A percentile compares a stretch with the other conserved stretches of the same genome.
These are phyloP conservation scores for Elsinoe australis DNA, from an alignment of 2,329 filamentous ascomycete genomes.

Conservation along the genomic window DNA sequence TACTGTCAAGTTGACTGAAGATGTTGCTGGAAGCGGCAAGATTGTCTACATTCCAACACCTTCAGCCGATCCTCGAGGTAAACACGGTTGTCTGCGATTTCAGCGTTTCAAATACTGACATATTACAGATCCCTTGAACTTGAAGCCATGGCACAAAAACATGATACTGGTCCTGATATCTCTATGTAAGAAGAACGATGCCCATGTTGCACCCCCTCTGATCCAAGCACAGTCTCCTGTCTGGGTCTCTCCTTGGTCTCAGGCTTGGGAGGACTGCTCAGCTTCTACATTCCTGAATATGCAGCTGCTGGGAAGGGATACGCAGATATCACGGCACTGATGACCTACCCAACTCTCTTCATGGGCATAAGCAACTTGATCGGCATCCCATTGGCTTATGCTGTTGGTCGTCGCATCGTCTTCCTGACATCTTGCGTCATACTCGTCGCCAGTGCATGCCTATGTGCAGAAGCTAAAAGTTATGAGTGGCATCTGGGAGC, in stretches of 20 bases:
- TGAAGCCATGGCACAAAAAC: slow-evolving; percentile 19
- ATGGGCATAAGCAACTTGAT: slow-evolving; percentile 31
- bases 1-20: background rate
- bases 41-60: slow-evolving; percentile 18
- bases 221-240: background rate
- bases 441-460: slow-evolving; percentile 25
- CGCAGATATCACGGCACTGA: slow-evolving; percentile 19
- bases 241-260: background rate
- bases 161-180: slow-evolving; percentile 18
- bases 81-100: background rate
- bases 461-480: slow-evolving; percentile 23
- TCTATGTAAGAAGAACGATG: slow-evolving; percentile 2
- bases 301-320: slow-evolving; percentile 12
- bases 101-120: background rate
- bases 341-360: slow-evolving; percentile 31
- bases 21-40: background rate
- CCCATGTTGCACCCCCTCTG: background rate
- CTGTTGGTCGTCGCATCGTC: slow-evolving; percentile 30
- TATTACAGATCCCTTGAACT: slow-evolving; percentile 17
- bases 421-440: slow-evolving; percentile 28
- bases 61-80: slow-evolving; percentile 18
- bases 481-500: slow-evolving; percentile 26
- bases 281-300: slow-evolving; percentile 12
- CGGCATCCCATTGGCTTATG: slow-evolving; percentile 32
- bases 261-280: slow-evolving; percentile 16